phyloP scores from a whole-genome alignment of 768 basidiomycete genomes.

The Suillus tomentosus region DNA sequence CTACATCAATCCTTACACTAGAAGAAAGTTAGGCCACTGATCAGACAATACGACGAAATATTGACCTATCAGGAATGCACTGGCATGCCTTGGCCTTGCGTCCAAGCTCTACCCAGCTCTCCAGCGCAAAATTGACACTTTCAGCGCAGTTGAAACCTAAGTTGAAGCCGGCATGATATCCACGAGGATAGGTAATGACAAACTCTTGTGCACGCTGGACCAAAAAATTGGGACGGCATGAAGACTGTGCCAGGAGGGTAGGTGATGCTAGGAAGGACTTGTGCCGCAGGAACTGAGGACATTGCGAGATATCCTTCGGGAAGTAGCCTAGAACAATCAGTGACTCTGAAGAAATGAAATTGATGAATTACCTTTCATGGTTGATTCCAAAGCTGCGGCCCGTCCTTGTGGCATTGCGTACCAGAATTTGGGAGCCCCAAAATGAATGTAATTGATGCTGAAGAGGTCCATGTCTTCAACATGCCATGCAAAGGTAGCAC shows the following conservation, averaged over 20 bases:
- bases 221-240: conserved; percentile 80
- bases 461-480: conserved; percentile 99
- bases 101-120: conserved; percentile 91
- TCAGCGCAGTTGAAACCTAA: conserved; percentile 96
- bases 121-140: conserved; percentile 94
- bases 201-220: conserved; percentile 96
- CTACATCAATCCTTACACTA: conserved; percentile 94
- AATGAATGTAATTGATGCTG: conserved; percentile 99
- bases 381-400: conserved; percentile 79
- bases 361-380: conserved; percentile 72
- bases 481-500: conserved; percentile 98
- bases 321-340: conserved; percentile 67
- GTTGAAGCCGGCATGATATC: conserved; percentile 98
- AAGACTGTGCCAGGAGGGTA: conserved; percentile 71
- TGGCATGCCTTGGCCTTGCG: conserved; percentile 75
- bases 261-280: conserved; percentile 96
- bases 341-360: conserved; percentile 8
- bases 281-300: conserved; percentile 94
- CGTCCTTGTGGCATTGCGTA: conserved; percentile 92
- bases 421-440: conserved; percentile 97
- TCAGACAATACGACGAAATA: neutral
- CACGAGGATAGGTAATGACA: conserved; percentile 91
- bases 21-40: conserved; percentile 13
- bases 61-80: conserved; percentile 74
- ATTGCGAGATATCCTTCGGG: conserved; percentile 80